Conservation (phyloP, 73 alveolate species). For the Diophrys sp. region DNA sequence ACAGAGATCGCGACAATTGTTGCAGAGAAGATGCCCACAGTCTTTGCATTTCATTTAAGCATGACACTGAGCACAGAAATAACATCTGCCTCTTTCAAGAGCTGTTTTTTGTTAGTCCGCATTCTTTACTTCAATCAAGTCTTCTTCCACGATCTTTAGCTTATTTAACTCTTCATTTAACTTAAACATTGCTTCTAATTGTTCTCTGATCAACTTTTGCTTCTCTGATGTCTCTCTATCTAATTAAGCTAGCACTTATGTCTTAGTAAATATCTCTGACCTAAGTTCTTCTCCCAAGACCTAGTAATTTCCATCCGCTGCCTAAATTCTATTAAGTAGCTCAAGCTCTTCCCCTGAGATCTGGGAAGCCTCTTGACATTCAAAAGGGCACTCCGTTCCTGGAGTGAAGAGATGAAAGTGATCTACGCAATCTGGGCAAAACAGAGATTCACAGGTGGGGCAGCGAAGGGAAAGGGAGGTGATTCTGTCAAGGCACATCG, state of each 20-base stretch:
- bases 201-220: not conserved
- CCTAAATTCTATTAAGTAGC: not conserved
- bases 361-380: not conserved
- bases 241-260: not conserved
- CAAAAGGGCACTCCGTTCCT: not conserved
- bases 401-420: not conserved
- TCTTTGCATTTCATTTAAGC: not conserved
- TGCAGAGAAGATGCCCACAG: not conserved
- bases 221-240: not conserved
- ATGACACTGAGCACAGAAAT: not conserved
- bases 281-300: not conserved
- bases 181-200: not conserved
- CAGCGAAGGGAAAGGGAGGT: not conserved
- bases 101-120: not conserved
- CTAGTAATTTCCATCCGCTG: not conserved
- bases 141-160: not conserved
- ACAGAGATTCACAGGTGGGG: not conserved
- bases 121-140: not conserved
- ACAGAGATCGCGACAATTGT: not conserved
- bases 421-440: not conserved
- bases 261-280: not conserved
- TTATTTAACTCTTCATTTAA: not conserved
- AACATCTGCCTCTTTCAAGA: not conserved
- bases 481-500: not conserved
- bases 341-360: not conserved